phyloP scores from a whole-genome alignment of 2,329 filamentous ascomycete species.

The Arthrobotrys entomopaga region DNA sequence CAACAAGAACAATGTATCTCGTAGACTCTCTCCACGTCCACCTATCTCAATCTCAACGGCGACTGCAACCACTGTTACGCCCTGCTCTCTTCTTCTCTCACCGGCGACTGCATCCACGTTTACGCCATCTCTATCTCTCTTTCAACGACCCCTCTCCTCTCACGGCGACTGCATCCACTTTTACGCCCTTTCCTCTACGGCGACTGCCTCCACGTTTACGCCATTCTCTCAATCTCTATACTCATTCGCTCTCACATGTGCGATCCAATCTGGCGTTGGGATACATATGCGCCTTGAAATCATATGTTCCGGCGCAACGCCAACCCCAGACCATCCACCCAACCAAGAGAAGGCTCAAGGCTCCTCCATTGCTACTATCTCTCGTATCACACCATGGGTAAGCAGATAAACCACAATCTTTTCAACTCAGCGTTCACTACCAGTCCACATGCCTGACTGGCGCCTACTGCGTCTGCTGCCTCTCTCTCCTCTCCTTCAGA shows the following conservation, averaged over 20 bases:
- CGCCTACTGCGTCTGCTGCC: not conserved
- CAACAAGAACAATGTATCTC: too few species aligned
- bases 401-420: not conserved
- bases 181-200: too few species aligned
- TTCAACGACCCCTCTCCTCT: too few species aligned
- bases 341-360: slow-evolving; percentile 23
- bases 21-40: too few species aligned
- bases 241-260: not conserved
- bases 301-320: slow-evolving; percentile 12
- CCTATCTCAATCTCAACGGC: too few species aligned
- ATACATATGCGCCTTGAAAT: slow-evolving; percentile 24
- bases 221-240: not conserved
- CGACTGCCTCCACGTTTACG: not conserved
- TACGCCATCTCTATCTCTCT: too few species aligned
- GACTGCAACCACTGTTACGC: too few species aligned
- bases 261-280: slow-evolving; percentile 19
- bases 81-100: too few species aligned
- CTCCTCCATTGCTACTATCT: slow-evolving; percentile 12
- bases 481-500: slow-evolving; percentile 17
- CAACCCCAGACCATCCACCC: slow-evolving; percentile 17
- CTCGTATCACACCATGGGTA: not conserved
- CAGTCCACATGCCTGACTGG: not conserved
- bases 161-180: too few species aligned
- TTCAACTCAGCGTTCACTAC: not conserved
- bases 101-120: too few species aligned